A percentile compares a stretch with the other conserved stretches of the same genome.
Evolutionary conservation across 1,284 basidiomycete genomes (phyloP).

Genomic region (Ceratobasidium theobromae): DNA sequence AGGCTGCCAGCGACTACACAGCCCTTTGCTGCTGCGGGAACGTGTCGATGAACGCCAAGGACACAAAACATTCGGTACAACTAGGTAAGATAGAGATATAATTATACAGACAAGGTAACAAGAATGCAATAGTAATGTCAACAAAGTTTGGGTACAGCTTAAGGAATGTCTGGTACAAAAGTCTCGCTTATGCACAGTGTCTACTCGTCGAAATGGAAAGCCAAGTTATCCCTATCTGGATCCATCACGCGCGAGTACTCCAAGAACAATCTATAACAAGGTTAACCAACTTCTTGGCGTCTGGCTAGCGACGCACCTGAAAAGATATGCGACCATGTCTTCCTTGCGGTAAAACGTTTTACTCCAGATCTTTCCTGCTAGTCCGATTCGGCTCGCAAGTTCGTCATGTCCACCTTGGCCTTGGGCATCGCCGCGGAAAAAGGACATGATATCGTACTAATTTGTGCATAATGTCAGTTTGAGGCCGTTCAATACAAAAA

Average conservation of each 20-base stretch:
- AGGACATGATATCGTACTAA: constrained; percentile 50
- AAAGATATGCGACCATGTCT: constrained; percentile 65
- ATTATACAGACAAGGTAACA: too few relatives aligned
- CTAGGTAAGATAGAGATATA: too few relatives aligned
- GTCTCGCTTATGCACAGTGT: not conserved
- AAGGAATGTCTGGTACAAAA: too few relatives aligned
- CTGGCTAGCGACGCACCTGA: constrained; percentile 54
- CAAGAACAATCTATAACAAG: constrained; percentile 47
- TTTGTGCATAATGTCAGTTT: constrained; percentile 36
- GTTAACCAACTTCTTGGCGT: too few relatives aligned
- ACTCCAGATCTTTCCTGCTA: constrained; percentile 60
- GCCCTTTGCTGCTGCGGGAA: too few relatives aligned
- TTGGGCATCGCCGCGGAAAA: constrained; percentile 56
- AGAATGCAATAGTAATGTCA: too few relatives aligned
- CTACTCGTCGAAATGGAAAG: constrained; percentile 37
- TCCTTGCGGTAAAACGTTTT: constrained; percentile 61
- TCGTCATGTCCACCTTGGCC: constrained; percentile 55
- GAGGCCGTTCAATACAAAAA: not conserved
- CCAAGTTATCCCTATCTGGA: constrained; percentile 50
- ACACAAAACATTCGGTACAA: too few relatives aligned
- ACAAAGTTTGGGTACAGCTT: too few relatives aligned
- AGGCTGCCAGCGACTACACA: too few relatives aligned
- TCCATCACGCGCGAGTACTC: constrained; percentile 56
- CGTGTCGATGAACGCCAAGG: too few relatives aligned
- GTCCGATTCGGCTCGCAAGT: constrained; percentile 58